phyloP scores from a whole-genome alignment of 2,329 filamentous ascomycete species.

The Pestalotiopsis sp. region DNA sequence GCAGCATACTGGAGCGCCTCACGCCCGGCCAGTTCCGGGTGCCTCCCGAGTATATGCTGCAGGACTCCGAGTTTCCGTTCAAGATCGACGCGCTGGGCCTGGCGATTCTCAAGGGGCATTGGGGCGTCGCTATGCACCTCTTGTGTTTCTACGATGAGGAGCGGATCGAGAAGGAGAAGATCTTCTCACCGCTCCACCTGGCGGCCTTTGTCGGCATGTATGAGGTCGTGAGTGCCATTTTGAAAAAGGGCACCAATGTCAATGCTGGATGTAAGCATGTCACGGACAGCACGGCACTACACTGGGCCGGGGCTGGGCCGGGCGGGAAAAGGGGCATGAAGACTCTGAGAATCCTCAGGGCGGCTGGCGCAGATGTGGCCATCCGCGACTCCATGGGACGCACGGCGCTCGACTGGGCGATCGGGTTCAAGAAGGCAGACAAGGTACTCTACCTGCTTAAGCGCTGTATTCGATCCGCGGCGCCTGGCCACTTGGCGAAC shows the following conservation, averaged over 20 bases:
- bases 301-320: neutral
- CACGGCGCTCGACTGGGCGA: neutral
- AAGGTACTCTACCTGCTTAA: neutral
- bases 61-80: neutral
- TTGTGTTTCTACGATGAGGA: neutral
- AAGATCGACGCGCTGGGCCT: conserved; percentile 1
- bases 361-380: neutral
- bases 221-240: neutral
- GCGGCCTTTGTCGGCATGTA: conserved; percentile 1
- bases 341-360: neutral
- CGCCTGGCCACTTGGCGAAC: neutral
- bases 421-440: neutral
- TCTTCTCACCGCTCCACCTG: neutral
- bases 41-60: neutral
- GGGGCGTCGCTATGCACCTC: neutral
- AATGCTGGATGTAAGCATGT: neutral
- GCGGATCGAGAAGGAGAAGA: neutral
- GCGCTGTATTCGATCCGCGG: neutral
- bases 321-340: neutral
- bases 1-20: neutral
- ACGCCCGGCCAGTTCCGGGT: neutral
- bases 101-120: conserved; percentile 4
- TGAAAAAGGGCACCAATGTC: neutral
- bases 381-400: neutral
- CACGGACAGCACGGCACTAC: neutral